These are phyloP conservation scores for Thelonectria olida DNA, from an alignment of 2,329 filamentous ascomycete genomes.

Conservation along the genomic window DNA sequence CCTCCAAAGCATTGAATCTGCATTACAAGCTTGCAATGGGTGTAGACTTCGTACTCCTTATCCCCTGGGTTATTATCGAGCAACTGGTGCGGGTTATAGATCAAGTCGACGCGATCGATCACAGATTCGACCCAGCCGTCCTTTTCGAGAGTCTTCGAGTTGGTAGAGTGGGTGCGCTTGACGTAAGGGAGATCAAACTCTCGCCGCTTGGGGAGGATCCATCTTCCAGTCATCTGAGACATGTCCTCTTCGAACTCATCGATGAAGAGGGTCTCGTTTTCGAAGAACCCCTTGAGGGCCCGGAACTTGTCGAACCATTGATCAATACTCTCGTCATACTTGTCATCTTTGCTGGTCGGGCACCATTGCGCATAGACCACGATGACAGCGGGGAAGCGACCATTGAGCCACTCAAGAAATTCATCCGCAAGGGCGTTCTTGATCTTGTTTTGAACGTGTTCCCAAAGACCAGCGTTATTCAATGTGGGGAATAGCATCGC, in stretches of 20 bases:
- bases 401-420: conserved; percentile 47
- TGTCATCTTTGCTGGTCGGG: conserved; percentile 48
- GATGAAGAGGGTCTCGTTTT: conserved; percentile 31
- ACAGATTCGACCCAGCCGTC: not conserved
- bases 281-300: conserved; percentile 44
- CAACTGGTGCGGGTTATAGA: not conserved
- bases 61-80: not conserved
- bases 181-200: not conserved
- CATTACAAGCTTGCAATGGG: not conserved
- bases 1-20: not conserved
- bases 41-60: no score
- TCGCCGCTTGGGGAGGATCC: conserved; percentile 33
- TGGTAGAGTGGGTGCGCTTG: not conserved
- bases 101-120: not conserved
- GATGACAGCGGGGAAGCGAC: conserved; percentile 51
- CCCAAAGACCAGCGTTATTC: conserved; percentile 36
- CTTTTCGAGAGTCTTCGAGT: not conserved
- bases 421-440: conserved; percentile 48
- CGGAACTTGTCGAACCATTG: conserved; percentile 53
- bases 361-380: conserved; percentile 60
- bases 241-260: no score
- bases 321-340: conserved; percentile 44
- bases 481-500: conserved; percentile 48
- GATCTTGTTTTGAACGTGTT: conserved; percentile 45
- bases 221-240: no score